Conservation (phyloP, 257 asterid genomes). For the Avicennia marina region DNA sequence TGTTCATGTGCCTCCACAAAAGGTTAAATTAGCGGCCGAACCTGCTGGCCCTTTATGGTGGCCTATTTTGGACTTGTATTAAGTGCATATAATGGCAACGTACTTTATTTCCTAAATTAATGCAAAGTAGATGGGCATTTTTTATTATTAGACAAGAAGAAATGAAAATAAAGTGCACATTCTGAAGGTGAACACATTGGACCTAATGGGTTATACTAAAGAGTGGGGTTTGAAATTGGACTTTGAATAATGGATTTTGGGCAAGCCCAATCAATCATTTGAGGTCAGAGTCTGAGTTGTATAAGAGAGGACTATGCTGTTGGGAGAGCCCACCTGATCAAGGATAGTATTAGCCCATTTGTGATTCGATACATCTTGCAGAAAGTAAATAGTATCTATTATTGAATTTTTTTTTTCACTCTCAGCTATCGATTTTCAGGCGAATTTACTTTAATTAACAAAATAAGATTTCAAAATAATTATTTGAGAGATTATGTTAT, state of each 20-base stretch:
- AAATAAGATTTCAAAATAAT: no score
- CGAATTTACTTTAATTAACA: no score
- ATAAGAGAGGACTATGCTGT: no score
- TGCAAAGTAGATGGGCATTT: neutral
- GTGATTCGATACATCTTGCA: neutral
- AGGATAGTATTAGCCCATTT: neutral
- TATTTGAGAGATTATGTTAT: no score
- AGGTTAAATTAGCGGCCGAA: neutral
- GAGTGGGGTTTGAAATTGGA: neutral
- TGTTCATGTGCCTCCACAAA: conserved; percentile 13
- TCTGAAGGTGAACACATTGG: neutral
- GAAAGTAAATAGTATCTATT: no score
- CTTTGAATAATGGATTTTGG: neutral
- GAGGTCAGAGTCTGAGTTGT: no score
- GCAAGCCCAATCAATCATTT: no score
- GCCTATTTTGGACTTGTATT: neutral
- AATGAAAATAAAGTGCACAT: neutral
- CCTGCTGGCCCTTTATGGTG: neutral
- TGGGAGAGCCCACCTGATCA: no score
- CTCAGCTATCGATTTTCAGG: no score
- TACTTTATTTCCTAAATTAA: neutral
- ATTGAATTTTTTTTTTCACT: no score
- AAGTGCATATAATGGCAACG: neutral
- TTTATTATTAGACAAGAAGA: neutral
- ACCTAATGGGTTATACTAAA: neutral